A percentile compares a stretch with the other conserved stretches of the same genome.
Conservation (phyloP, 495 filamentous ascomycete genomes). For the Penicillium ucsense region DNA sequence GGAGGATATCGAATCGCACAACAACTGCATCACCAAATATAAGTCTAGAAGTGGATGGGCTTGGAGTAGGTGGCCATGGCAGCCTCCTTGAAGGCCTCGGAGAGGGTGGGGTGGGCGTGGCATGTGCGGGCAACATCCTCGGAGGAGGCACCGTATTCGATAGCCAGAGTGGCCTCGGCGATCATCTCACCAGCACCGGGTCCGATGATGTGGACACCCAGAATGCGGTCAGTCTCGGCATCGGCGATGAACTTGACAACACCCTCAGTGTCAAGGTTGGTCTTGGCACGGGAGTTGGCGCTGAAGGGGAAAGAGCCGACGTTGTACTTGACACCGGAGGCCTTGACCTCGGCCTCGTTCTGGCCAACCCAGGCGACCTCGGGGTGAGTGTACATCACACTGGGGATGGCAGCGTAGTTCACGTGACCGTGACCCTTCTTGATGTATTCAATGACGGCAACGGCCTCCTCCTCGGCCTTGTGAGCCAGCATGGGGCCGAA, state of each 20-base stretch:
- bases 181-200: constrained; percentile 98
- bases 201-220: constrained; percentile 94
- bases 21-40: constrained; percentile 3
- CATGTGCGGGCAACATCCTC: constrained; percentile 94
- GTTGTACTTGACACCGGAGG: constrained; percentile 78
- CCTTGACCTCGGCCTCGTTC: constrained; percentile 94
- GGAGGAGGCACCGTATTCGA: constrained; percentile 91
- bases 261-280: constrained; percentile 93
- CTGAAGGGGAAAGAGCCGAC: constrained; percentile 91
- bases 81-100: constrained; percentile 99
- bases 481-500: constrained; percentile 99
- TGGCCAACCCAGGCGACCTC: constrained; percentile 98
- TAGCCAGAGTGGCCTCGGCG: constrained; percentile 86
- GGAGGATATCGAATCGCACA: constrained; percentile 17
- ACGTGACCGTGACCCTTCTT: constrained; percentile 96
- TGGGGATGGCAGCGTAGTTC: constrained; percentile 96
- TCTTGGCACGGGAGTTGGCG: constrained; percentile 97
- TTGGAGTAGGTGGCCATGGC: constrained; percentile 97
- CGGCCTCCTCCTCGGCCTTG: constrained; percentile 97
- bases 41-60: constrained; percentile 82
- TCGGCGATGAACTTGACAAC: constrained; percentile 96
- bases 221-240: constrained; percentile 89
- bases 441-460: constrained; percentile 91
- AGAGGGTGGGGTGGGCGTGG: constrained; percentile 92
- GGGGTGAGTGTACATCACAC: constrained; percentile 98